Base-by-base conservation (phyloP, 306 rosid species). In the Purshia tridentata region DNA sequence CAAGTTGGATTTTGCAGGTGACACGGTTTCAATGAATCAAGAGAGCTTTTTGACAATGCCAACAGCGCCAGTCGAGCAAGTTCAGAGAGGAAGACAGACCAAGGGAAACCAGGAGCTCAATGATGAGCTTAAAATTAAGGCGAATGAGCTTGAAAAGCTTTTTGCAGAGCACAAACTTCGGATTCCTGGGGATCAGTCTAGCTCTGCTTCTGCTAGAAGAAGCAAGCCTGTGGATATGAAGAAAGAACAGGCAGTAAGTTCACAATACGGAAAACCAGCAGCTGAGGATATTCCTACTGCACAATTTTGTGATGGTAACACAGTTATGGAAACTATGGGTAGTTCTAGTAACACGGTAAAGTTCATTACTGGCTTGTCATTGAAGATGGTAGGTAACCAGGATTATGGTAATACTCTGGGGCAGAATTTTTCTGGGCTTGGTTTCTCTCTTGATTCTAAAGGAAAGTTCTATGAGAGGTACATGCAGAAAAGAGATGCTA, bases 141-240 rank as follows among this genome's bases (percentile, higher is more conserved):
- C 98, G 8, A 88, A 95, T 82, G 99, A 95, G 76, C 96, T 95
- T 59, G 99, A 95, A 81, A 92, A 84, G 89, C 97, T 95, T 76
- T 95, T 88, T 78, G 99, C 98, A 18, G 98, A 90, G 82, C 99
- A 92, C 87, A 92, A 95, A 78, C 91, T 91, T 67, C 88, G 97
- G 80, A 88, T 88, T 84, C 99, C 99, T 9, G 96, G 88, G 65
- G 95, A 91, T 37, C 93, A 88, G 72, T 86, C 94, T 59, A 79
- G 87, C 82, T 82, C 91, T 81, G 89, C 86, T 0, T 82, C 91
- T 81, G 89, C 86, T 0, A 41, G 91, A 72, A 89, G 91, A 77
- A 86, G 59, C 61, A 95, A 89, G 79, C 84, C 83, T 6, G 74
- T 70, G 3, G 89, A 93, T 44, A 70, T 75, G 58, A 88, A 81